Percentiles rank a stretch among this genome's conserved stretches.
Evolutionary conservation across 169 alveolate species (phyloP).

Genomic region (Condylostoma magnum): DNA sequence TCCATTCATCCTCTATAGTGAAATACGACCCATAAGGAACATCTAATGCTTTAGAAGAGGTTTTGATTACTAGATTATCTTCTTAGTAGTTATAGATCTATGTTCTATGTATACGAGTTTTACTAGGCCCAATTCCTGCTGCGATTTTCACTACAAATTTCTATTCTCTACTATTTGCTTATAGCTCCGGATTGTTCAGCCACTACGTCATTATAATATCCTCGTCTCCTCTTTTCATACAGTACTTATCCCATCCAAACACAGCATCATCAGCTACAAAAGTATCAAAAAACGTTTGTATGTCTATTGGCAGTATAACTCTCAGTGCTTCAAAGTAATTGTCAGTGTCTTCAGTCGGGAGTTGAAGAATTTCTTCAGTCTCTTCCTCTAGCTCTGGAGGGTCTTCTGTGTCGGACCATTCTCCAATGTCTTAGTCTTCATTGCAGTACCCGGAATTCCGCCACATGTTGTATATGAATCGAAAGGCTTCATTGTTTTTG

Average conservation of each 20-base stretch:
- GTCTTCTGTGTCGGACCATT: conserved; percentile 30
- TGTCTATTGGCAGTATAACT: conserved; percentile 15
- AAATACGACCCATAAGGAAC: conserved; percentile 31
- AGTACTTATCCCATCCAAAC: neutral
- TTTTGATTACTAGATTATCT: neutral
- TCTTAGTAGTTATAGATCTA: conserved; percentile 14
- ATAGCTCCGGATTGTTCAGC: conserved; percentile 17
- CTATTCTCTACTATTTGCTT: conserved; percentile 20
- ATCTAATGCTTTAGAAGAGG: conserved; percentile 20
- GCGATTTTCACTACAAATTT: conserved; percentile 20
- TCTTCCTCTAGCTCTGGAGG: conserved; percentile 24
- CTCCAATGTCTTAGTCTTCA: conserved; percentile 24
- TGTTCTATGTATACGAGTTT: conserved; percentile 13
- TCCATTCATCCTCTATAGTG: conserved; percentile 26
- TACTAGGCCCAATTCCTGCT: conserved; percentile 18
- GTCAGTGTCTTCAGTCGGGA: conserved; percentile 26
- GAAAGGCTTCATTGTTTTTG: conserved; percentile 26
- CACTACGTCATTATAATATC: conserved; percentile 14
- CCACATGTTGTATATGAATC: conserved; percentile 23
- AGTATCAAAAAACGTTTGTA: conserved; percentile 12
- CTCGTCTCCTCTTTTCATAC: conserved; percentile 10
- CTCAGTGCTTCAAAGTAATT: conserved; percentile 1
- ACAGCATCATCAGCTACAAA: conserved; percentile 24
- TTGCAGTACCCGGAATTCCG: conserved; percentile 31
- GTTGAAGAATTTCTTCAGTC: conserved; percentile 3